Evolutionary conservation across 129 eudicot species (phyloP), one percentile per base, ranked within the genome.

Genomic region (Flaveria bidentis): DNA sequence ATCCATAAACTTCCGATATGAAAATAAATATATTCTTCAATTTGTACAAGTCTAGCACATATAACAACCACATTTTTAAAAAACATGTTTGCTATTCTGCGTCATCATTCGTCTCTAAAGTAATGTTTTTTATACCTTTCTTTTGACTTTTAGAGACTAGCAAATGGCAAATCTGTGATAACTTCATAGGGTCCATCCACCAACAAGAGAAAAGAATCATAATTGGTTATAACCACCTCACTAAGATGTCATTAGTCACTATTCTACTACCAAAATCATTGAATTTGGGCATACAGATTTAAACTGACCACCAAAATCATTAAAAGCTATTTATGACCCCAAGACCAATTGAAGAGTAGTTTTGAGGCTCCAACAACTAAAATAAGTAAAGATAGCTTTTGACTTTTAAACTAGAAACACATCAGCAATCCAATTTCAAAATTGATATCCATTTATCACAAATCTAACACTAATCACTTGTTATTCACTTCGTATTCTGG

Each of bases 351-450:
- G n/a, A 74, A 28, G 71, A 75, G 14, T 62, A 64, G 72, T 46
- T 75, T 75, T 62, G 36, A 75, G 47, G 79, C 50, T 75, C 66
- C 71, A 76, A 45, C 80, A 36, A 76, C 65, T 51, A 20, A 49
- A 76, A 65, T 15, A 76, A 36, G 18, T 42, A 7, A 5, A 66
- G 6, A 78, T 64, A 12, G 13, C 57, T 13, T 56, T 45, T 57
- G 76, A 69, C 61, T 69, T 57, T 45, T 36, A 46, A 67, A 51
- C 44, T 67, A 57, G 36, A 53, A 77, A 68, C 62, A 45, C 62
- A 57, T 78, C 57, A 78, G 76, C 70, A 58, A 20, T 57, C 71
- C 52, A 57, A 26, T 69, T 57, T 69, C 26, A 69, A 53, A 45
- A 42, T 22, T 36, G 5, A 39, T 52, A 9, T 76, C 53, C 52